Conservation (phyloP, 139 green algal species). For the Yamagishiella unicocca region DNA sequence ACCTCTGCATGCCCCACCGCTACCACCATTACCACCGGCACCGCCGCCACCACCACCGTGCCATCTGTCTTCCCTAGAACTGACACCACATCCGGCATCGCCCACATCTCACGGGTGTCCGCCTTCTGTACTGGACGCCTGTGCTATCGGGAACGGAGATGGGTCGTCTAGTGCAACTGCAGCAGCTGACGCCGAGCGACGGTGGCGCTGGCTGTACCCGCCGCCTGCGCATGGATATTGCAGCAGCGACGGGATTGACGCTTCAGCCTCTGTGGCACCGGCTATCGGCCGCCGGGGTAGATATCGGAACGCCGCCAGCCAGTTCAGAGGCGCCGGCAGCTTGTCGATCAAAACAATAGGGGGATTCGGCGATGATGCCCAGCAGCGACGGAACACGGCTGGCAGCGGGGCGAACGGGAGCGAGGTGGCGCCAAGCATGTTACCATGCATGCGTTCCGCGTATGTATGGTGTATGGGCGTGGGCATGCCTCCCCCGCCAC, state of each 20-base stretch:
- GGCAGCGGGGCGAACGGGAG: not conserved
- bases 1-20: not conserved
- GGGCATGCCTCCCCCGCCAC: slow-evolving; percentile 1
- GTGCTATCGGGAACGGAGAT: no score
- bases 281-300: no score
- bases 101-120: no score
- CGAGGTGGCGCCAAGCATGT: not conserved
- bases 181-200: not conserved
- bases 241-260: no score
- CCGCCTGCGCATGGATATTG: not conserved
- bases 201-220: not conserved
- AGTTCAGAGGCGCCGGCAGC: no score
- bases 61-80: not conserved
- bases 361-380: not conserved
- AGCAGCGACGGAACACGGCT: not conserved
- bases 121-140: no score
- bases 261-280: no score
- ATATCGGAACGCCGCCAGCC: no score
- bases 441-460: not conserved
- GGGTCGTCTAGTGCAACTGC: no score
- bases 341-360: no score
- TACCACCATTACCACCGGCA: not conserved
- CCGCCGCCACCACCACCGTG: not conserved
- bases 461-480: not conserved
- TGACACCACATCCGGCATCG: no score